phyloP scores from a whole-genome alignment of 495 filamentous ascomycete species.

The Acidomyces sp. region DNA sequence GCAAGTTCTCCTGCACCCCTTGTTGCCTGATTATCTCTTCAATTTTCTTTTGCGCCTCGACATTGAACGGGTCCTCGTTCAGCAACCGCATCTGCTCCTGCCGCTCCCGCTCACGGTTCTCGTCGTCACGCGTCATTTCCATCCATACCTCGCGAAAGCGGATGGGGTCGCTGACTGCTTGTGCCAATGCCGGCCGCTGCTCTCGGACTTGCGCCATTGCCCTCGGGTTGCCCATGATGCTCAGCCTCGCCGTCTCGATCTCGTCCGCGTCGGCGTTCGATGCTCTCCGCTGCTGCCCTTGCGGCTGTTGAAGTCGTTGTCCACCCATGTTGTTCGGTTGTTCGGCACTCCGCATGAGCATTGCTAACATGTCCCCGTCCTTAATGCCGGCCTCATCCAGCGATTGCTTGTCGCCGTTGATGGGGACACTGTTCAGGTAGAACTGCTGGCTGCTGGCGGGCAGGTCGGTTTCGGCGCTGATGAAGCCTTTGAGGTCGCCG shows the following conservation, averaged over 20 bases:
- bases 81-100: constrained; percentile 66
- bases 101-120: constrained; percentile 56
- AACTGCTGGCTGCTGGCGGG: constrained; percentile 51
- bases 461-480: constrained; percentile 51
- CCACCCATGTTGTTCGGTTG: constrained; percentile 14
- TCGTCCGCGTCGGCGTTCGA: constrained; percentile 33
- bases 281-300: constrained; percentile 23
- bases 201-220: constrained; percentile 53
- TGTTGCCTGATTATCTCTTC: constrained; percentile 95
- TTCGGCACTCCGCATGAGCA: constrained; percentile 43
- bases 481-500: constrained; percentile 71
- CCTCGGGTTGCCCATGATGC: constrained; percentile 66
- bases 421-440: constrained; percentile 78
- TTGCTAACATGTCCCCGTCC: constrained; percentile 84
- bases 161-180: constrained; percentile 61
- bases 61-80: constrained; percentile 84
- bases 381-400: constrained; percentile 67
- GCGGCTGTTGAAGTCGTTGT: constrained; percentile 22
- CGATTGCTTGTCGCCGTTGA: constrained; percentile 63
- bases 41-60: constrained; percentile 81
- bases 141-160: constrained; percentile 59
- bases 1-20: constrained; percentile 81
- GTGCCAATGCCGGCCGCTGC: constrained; percentile 60
- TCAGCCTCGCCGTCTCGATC: constrained; percentile 68
- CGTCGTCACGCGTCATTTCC: constrained; percentile 51